Conservation (phyloP, 2,329 filamentous ascomycete genomes). For the Penicillium sumatraense region DNA sequence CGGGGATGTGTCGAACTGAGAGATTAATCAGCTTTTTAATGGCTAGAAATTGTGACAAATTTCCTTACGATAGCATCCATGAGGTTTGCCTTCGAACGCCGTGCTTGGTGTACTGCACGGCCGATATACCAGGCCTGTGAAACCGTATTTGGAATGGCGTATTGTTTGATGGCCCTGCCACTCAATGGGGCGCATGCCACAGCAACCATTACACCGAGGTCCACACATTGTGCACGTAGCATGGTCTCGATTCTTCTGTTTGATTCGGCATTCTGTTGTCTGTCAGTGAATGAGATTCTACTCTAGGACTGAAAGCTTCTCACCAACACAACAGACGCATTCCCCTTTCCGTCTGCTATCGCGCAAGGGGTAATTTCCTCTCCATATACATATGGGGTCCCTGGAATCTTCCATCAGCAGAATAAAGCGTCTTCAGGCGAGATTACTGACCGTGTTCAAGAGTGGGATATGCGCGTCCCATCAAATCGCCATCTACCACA, state of each 20-base stretch:
- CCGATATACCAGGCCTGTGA: constrained; percentile 39
- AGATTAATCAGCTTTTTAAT: background rate
- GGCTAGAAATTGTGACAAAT: background rate
- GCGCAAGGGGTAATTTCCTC: constrained; percentile 45
- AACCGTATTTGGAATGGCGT: constrained; percentile 34
- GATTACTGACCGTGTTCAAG: constrained; percentile 20
- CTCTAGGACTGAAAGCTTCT: background rate
- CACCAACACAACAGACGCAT: constrained; percentile 35
- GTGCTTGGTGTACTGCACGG: constrained; percentile 30
- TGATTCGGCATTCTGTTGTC: constrained; percentile 27
- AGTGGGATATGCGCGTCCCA: constrained; percentile 52
- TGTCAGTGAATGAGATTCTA: background rate
- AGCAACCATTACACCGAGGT: constrained; percentile 30
- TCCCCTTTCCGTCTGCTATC: constrained; percentile 49
- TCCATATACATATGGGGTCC: constrained; percentile 48
- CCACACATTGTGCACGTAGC: constrained; percentile 30
- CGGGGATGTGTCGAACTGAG: constrained; percentile 32
- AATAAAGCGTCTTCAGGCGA: constrained; percentile 26
- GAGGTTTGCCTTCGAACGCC: constrained; percentile 35
- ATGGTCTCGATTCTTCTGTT: constrained; percentile 30
- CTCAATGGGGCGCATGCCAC: constrained; percentile 26
- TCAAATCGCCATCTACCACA: constrained; percentile 52
- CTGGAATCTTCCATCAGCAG: background rate
- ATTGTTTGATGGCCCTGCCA: constrained; percentile 29
- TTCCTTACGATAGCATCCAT: constrained; percentile 45